phyloP scores from a whole-genome alignment of 2,329 filamentous ascomycete species.

The Cladosporium phlei region DNA sequence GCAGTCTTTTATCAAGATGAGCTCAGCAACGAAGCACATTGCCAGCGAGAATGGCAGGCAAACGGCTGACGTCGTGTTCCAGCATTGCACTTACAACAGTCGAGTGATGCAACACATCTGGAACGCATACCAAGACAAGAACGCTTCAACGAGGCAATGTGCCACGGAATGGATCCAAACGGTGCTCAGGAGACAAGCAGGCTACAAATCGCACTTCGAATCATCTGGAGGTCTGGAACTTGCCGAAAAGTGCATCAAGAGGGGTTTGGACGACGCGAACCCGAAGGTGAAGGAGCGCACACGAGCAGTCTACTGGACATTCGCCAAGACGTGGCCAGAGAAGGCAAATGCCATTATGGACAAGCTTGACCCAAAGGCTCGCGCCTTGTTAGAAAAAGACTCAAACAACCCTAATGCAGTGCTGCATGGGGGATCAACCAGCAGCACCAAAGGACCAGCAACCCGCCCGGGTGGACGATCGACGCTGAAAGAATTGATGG shows the following conservation, averaged over 20 bases:
- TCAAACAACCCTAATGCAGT: conserved; percentile 67
- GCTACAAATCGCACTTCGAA: conserved; percentile 78
- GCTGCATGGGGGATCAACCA: conserved; percentile 45
- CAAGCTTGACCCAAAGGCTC: conserved; percentile 71
- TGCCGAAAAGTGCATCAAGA: conserved; percentile 83
- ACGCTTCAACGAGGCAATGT: conserved; percentile 77
- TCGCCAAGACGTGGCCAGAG: conserved; percentile 70
- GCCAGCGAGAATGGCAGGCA: conserved; percentile 75
- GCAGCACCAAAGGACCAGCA: conserved; percentile 16
- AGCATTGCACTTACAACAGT: conserved; percentile 70
- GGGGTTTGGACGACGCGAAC: conserved; percentile 83
- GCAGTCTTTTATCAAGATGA: conserved; percentile 84
- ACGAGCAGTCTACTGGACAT: conserved; percentile 82
- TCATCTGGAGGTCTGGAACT: conserved; percentile 77
- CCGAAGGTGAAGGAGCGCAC: conserved; percentile 83
- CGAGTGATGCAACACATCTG: conserved; percentile 83
- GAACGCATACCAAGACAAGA: conserved; percentile 83
- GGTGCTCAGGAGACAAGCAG: conserved; percentile 68
- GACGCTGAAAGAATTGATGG: conserved; percentile 78
- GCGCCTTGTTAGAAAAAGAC: conserved; percentile 76
- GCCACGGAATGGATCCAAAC: conserved; percentile 80
- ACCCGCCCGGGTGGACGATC: conserved; percentile 35
- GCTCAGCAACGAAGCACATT: conserved; percentile 87
- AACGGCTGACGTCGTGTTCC: conserved; percentile 76
- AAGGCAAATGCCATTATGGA: conserved; percentile 74